These are phyloP conservation scores for Macrophomina pseudophaseolina DNA, from an alignment of 2,329 filamentous ascomycete genomes.

Conservation along the genomic window DNA sequence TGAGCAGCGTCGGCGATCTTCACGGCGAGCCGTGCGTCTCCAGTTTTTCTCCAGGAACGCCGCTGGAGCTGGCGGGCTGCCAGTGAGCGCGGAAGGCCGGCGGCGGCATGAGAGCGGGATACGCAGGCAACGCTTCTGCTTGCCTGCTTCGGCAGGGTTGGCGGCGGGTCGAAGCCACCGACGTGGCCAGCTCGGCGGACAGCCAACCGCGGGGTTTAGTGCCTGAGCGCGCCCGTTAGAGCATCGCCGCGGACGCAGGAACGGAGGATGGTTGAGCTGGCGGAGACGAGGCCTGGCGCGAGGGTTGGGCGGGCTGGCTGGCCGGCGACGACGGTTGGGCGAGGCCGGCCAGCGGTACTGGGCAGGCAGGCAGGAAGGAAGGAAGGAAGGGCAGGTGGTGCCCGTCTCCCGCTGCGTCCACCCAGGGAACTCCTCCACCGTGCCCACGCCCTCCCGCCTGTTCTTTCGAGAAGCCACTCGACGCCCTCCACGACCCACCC, in stretches of 20 bases:
- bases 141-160: background rate
- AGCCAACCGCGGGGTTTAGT: conserved; percentile 1
- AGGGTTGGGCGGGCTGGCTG: too few relatives aligned
- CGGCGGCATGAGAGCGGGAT: background rate
- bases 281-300: background rate
- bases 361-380: background rate
- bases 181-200: background rate
- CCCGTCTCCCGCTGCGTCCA: too few relatives aligned
- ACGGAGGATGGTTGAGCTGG: background rate
- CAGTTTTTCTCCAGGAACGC: conserved; percentile 12
- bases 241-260: conserved; percentile 1
- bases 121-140: background rate
- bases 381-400: too few relatives aligned
- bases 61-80: background rate
- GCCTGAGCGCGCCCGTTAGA: conserved; percentile 7
- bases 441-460: too few relatives aligned
- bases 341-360: background rate
- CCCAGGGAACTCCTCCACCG: background rate
- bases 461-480: conserved; percentile 5
- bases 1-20: conserved; percentile 1
- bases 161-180: background rate
- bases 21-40: conserved; percentile 5
- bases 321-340: too few relatives aligned
- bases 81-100: background rate
- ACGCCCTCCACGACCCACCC: background rate